phyloP scores from a whole-genome alignment of 345 rosid genomes.

The Microcos paniculata region DNA sequence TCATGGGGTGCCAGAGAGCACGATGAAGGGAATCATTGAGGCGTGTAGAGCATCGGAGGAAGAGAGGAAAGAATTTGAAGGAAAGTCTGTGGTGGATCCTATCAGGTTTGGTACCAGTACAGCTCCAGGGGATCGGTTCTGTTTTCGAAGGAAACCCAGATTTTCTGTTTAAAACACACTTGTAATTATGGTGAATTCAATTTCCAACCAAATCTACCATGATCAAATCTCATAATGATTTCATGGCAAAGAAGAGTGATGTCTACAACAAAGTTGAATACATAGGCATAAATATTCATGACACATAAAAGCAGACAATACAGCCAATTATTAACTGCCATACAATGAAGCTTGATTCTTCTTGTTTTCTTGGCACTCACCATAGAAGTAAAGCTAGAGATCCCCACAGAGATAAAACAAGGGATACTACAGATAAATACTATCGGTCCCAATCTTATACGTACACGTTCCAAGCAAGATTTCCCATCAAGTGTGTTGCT shows the following conservation, averaged over 20 bases:
- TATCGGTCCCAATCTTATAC: slow-evolving; percentile 11
- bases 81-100: slow-evolving; percentile 52
- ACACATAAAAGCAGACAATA: background rate
- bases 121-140: slow-evolving; percentile 36
- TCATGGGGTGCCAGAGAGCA: slow-evolving; percentile 45
- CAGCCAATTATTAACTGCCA: background rate
- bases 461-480: slow-evolving; percentile 32
- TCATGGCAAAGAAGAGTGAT: no score
- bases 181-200: no score
- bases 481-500: slow-evolving; percentile 36
- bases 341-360: background rate
- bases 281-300: no score
- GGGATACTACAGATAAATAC: slow-evolving; percentile 21
- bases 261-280: no score
- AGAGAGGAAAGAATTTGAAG: slow-evolving; percentile 41
- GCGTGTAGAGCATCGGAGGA: slow-evolving; percentile 34
- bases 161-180: no score
- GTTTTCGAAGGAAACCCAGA: slow-evolving; percentile 58
- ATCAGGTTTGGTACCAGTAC: slow-evolving; percentile 59
- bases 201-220: no score
- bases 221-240: no score
- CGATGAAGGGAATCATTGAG: slow-evolving; percentile 35
- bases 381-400: slow-evolving; percentile 32
- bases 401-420: slow-evolving; percentile 34
- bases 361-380: slow-evolving; percentile 21